phyloP scores from a whole-genome alignment of 1,284 basidiomycete genomes.

The Cutaneotrichosporon dermatis region DNA sequence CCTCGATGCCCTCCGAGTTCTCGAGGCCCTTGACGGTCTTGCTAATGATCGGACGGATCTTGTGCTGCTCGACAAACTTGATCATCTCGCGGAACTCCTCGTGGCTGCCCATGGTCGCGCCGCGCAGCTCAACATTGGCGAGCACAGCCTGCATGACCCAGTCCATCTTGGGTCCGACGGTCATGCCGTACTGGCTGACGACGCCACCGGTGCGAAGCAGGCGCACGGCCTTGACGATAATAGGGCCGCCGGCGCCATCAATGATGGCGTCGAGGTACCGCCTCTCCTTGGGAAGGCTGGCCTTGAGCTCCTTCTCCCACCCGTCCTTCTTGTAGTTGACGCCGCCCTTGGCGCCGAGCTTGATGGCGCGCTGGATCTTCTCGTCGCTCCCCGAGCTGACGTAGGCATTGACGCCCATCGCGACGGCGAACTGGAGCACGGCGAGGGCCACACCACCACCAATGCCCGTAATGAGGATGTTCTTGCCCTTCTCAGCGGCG shows the following conservation, averaged over 20 bases:
- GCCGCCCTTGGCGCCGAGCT: slow-evolving; percentile 18
- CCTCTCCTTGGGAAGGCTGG: slow-evolving; percentile 15
- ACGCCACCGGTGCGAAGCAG: slow-evolving; percentile 18
- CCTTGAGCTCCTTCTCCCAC: slow-evolving; percentile 23
- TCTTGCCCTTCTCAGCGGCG: slow-evolving; percentile 13
- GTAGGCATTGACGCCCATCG: slow-evolving; percentile 15
- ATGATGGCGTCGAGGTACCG: slow-evolving; percentile 18
- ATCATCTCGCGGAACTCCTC: slow-evolving; percentile 20
- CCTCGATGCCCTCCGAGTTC: slow-evolving; percentile 10
- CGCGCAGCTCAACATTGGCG: slow-evolving; percentile 18
- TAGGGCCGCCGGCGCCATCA: slow-evolving; percentile 19
- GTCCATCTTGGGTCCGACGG: slow-evolving; percentile 19
- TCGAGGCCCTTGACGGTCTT: slow-evolving; percentile 7
- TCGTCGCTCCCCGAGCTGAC: slow-evolving; percentile 9
- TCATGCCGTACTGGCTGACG: slow-evolving; percentile 22
- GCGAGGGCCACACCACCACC: slow-evolving; percentile 19
- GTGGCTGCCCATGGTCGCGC: slow-evolving; percentile 17
- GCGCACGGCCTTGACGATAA: slow-evolving; percentile 10
- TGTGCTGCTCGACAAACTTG: slow-evolving; percentile 13
- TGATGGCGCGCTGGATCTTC: slow-evolving; percentile 12
- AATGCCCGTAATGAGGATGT: slow-evolving; percentile 20
- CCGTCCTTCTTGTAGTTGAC: slow-evolving; percentile 13
- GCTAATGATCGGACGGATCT: slow-evolving; percentile 13
- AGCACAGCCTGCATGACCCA: slow-evolving; percentile 20
- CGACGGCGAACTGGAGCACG: slow-evolving; percentile 19